Conservation (phyloP, 208 protist species). For the Sergeia podlipaevii region DNA sequence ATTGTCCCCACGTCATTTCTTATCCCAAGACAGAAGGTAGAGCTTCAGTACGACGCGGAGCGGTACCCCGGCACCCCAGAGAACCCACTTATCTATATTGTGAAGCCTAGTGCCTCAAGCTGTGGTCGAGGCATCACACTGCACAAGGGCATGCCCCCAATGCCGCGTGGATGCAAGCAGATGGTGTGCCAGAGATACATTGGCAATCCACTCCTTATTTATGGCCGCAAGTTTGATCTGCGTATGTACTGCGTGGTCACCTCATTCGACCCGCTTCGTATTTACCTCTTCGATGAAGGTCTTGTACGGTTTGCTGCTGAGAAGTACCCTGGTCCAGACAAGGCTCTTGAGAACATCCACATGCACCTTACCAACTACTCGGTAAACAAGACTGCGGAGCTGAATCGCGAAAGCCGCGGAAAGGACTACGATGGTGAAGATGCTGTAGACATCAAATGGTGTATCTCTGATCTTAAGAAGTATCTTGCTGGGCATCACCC, state of each 20-base stretch:
- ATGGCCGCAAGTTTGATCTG: slow-evolving; percentile 94
- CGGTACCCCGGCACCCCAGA: slow-evolving; percentile 46
- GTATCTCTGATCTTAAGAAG: slow-evolving; percentile 72
- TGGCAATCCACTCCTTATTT: slow-evolving; percentile 91
- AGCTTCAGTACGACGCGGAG: slow-evolving; percentile 65
- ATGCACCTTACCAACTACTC: slow-evolving; percentile 97
- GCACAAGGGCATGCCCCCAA: slow-evolving; percentile 62
- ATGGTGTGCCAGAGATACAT: slow-evolving; percentile 94
- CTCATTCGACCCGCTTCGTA: slow-evolving; percentile 84
- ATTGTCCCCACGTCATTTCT: slow-evolving; percentile 84
- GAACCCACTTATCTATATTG: slow-evolving; percentile 79
- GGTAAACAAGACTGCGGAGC: slow-evolving; percentile 93
- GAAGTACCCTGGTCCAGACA: slow-evolving; percentile 80
- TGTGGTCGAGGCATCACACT: slow-evolving; percentile 87
- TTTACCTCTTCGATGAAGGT: slow-evolving; percentile 93
- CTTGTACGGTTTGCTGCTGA: slow-evolving; percentile 94
- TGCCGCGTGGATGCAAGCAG: slow-evolving; percentile 44
- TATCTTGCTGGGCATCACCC: slow-evolving; percentile 46
- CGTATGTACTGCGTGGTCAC: slow-evolving; percentile 93
- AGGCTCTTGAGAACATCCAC: slow-evolving; percentile 83
- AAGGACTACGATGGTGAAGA: slow-evolving; percentile 69
- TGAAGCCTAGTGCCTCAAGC: slow-evolving; percentile 87
- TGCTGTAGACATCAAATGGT: slow-evolving; percentile 90
- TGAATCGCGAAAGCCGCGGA: slow-evolving; percentile 52
- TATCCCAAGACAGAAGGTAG: slow-evolving; percentile 63